These are phyloP conservation scores for Penicillium daleae DNA, from an alignment of 495 filamentous ascomycete species.

Conservation along the genomic window DNA sequence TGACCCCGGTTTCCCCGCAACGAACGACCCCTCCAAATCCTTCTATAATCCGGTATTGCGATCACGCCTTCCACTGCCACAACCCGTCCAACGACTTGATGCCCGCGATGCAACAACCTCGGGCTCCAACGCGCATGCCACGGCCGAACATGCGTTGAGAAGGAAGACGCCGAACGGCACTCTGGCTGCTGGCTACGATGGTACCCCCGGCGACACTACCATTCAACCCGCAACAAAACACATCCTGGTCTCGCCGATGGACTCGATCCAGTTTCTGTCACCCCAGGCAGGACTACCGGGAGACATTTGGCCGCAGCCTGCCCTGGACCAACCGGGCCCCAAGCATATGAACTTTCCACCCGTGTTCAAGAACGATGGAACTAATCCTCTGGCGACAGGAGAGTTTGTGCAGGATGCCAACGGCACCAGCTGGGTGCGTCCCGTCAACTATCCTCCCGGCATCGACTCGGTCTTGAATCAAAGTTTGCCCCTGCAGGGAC, in stretches of 20 bases:
- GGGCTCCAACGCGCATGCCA: conserved; percentile 28
- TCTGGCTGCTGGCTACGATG: conserved; percentile 92
- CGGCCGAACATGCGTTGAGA: conserved; percentile 77
- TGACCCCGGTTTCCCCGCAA: conserved; percentile 31
- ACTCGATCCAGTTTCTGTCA: conserved; percentile 40
- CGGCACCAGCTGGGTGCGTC: conserved; percentile 50
- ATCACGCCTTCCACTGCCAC: conserved; percentile 46
- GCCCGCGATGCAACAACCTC: conserved; percentile 31
- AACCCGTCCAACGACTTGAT: conserved; percentile 48
- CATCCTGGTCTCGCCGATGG: conserved; percentile 74
- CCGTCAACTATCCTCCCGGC: conserved; percentile 45
- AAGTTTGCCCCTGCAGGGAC: conserved; percentile 44
- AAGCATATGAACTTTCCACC: conserved; percentile 49
- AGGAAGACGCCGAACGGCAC: conserved; percentile 95
- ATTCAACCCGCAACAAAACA: conserved; percentile 83
- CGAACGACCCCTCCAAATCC: conserved; percentile 32
- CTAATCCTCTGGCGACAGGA: conserved; percentile 26
- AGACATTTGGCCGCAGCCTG: conserved; percentile 39
- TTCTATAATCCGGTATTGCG: conserved; percentile 36
- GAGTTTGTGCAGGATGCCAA: conserved; percentile 42
- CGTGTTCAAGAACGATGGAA: conserved; percentile 46
- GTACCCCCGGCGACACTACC: conserved; percentile 73
- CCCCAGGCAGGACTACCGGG: conserved; percentile 33
- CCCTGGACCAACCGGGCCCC: conserved; percentile 32
- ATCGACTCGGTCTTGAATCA: conserved; percentile 58